phyloP scores from a whole-genome alignment of 2,329 filamentous ascomycete species.

The Cytospora leucostoma region DNA sequence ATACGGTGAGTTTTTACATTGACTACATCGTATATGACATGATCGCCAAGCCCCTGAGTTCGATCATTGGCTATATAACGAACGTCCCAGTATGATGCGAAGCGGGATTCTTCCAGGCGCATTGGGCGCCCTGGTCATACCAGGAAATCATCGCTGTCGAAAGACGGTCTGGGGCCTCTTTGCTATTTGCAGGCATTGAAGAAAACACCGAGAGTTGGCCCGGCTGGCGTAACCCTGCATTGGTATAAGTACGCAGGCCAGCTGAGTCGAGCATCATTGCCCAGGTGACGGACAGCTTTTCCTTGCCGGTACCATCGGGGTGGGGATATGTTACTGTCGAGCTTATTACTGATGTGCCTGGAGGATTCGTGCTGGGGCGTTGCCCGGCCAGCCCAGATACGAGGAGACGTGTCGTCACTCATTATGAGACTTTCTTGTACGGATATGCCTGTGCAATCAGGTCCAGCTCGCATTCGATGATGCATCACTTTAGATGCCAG shows the following conservation, averaged over 20 bases:
- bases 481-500: background rate
- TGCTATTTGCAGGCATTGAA: background rate
- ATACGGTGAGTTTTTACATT: background rate
- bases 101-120: background rate
- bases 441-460: conserved; percentile 1
- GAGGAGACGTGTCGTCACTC: background rate
- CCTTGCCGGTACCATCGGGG: background rate
- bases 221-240: background rate
- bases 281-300: background rate
- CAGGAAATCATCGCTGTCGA: background rate
- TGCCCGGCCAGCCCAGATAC: conserved; percentile 1
- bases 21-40: background rate
- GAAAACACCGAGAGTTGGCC: background rate
- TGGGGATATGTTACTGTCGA: background rate
- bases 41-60: background rate
- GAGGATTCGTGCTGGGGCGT: background rate
- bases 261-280: background rate
- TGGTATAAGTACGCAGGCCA: background rate
- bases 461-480: background rate
- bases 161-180: background rate
- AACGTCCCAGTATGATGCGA: background rate
- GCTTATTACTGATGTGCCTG: background rate
- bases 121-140: too few species aligned
- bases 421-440: background rate
- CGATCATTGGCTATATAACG: background rate